Evolutionary conservation across 495 filamentous ascomycete genomes (phyloP).

Genomic region (Hypomontagnella monticulosa): DNA sequence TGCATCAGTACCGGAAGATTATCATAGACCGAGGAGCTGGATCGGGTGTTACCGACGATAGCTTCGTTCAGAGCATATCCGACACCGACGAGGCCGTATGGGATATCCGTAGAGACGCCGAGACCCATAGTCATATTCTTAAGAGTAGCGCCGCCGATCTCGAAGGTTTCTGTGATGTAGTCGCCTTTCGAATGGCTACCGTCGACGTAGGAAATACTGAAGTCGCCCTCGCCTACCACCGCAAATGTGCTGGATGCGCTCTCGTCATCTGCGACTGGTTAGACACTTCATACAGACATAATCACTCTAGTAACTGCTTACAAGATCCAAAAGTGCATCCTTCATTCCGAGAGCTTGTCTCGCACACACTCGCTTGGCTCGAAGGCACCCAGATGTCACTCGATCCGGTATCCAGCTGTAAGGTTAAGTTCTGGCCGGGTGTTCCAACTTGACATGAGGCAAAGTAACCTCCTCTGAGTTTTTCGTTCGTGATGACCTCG

Average conservation of each 20-base stretch:
- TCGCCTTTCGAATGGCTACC: conserved; percentile 78
- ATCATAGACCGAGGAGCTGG: conserved; percentile 63
- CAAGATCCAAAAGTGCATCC: conserved; percentile 61
- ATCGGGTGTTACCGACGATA: conserved; percentile 60
- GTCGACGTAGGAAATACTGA: conserved; percentile 91
- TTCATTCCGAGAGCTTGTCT: conserved; percentile 24
- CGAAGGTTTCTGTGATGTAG: conserved; percentile 82
- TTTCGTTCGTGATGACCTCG: conserved; percentile 54
- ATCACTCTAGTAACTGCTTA: conserved; percentile 38
- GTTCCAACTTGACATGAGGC: conserved; percentile 76
- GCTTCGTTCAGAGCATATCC: conserved; percentile 86
- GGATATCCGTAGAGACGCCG: conserved; percentile 73
- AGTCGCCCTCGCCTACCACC: conserved; percentile 69
- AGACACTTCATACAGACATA: not conserved
- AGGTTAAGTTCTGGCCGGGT: conserved; percentile 69
- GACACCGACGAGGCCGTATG: conserved; percentile 85
- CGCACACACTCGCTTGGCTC: conserved; percentile 67
- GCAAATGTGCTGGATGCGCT: conserved; percentile 73
- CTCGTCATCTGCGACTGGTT: conserved; percentile 61
- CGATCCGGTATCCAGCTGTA: conserved; percentile 86
- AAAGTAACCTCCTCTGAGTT: conserved; percentile 68
- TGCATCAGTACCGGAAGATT: conserved; percentile 85
- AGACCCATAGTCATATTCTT: conserved; percentile 85
- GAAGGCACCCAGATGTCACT: conserved; percentile 90
- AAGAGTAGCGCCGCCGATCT: conserved; percentile 72